Evolutionary conservation across 768 basidiomycete genomes (phyloP).

Genomic region (Xanthoconium purpureum): DNA sequence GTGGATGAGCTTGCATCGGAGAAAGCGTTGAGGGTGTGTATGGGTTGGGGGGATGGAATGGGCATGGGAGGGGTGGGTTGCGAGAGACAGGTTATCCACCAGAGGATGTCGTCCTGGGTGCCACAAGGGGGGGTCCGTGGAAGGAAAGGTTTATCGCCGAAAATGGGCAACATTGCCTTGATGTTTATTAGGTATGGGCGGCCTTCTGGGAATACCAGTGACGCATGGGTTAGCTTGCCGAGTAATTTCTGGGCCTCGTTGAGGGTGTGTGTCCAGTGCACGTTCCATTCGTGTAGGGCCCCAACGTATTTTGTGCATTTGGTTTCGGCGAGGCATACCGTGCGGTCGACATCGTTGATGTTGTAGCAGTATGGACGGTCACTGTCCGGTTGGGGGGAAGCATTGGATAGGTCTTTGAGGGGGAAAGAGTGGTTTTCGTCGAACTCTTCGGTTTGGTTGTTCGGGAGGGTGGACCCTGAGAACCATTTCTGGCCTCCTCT

Average conservation of each 20-base stretch:
- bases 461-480: accelerated
- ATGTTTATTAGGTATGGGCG: conserved; percentile 11
- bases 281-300: neutral
- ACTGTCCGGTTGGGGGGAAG: neutral
- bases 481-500: neutral
- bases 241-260: neutral
- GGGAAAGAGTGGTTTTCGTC: neutral
- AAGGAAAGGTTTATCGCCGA: conserved; percentile 28
- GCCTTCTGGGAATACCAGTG: conserved; percentile 28
- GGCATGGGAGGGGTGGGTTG: neutral
- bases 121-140: conserved; percentile 10
- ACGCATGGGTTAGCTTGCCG: conserved; percentile 23
- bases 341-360: neutral
- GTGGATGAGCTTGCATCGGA: neutral
- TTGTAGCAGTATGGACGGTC: neutral
- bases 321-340: neutral
- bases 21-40: neutral
- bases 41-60: neutral
- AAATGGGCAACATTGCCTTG: conserved; percentile 35
- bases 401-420: neutral
- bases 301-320: neutral
- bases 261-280: neutral
- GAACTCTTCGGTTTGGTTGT: neutral
- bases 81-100: neutral
- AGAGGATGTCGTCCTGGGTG: accelerated